These are phyloP conservation scores for Pyrrhoderma noxium DNA, from an alignment of 1,284 basidiomycete genomes.

Conservation along the genomic window DNA sequence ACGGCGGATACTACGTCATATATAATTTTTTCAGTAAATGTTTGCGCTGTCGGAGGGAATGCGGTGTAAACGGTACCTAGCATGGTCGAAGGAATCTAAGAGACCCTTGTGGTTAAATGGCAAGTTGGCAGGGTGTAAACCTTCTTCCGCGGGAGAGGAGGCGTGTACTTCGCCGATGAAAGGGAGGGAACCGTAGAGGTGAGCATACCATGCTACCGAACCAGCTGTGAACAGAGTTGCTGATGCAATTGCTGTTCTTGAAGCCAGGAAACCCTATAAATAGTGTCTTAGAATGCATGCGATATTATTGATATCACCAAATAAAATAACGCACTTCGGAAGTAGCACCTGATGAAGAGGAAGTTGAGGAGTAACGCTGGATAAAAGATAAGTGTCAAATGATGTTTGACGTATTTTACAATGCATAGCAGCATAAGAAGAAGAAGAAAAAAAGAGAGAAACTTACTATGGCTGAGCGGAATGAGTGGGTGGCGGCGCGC, in stretches of 20 bases:
- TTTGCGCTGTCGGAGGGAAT: constrained; percentile 2
- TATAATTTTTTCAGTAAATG: background rate
- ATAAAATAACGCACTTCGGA: constrained; percentile 2
- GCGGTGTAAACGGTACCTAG: constrained; percentile 47
- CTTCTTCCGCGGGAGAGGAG: constrained; percentile 87
- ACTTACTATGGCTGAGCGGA: constrained; percentile 11
- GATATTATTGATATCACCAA: background rate
- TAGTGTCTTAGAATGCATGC: constrained; percentile 17
- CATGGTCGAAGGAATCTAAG: constrained; percentile 93
- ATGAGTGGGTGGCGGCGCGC: constrained; percentile 16
- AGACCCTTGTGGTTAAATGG: constrained; percentile 90
- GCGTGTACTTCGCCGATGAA: constrained; percentile 86
- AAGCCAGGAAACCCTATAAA: constrained; percentile 50
- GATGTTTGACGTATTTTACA: background rate
- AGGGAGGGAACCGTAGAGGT: constrained; percentile 85
- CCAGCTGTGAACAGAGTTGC: constrained; percentile 78
- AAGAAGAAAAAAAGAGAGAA: background rate
- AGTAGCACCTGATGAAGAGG: constrained; percentile 9
- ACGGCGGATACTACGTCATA: constrained; percentile 75
- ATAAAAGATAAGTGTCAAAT: too few species aligned
- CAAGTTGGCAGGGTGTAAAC: constrained; percentile 83
- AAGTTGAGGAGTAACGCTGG: constrained; percentile 15
- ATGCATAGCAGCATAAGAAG: background rate
- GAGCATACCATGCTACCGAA: constrained; percentile 92
- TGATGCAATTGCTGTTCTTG: constrained; percentile 72